Base-by-base conservation (phyloP, 768 basidiomycete species). In the Boletus eberwhitei region DNA sequence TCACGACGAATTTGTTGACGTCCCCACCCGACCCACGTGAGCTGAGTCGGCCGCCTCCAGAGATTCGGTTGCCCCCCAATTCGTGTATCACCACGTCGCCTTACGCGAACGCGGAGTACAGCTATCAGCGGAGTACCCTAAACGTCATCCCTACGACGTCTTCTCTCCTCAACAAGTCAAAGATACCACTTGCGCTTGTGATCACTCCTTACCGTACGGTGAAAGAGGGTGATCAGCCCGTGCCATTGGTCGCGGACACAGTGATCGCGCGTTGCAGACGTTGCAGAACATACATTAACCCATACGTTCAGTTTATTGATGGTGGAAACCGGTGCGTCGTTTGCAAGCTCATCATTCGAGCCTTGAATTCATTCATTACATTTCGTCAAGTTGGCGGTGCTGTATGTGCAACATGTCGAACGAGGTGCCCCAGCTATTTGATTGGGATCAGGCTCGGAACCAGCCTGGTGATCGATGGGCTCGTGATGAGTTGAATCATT, bases 321-420 rank as follows among this genome's bases (percentile, higher is more conserved):
- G 94, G 94, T 51, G 97, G 97, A 31, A 95, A 93, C 73, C 85
- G 93, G 82, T 87, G 59, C 57, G 79, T 74, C 51, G 54, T 29
- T 17, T 32, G 4, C 38, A 38, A 6, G n/a, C 35, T 46, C 16
- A 2, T 22, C 34, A 9, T 34, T 41, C 7, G 5, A 3, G 12
- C 6, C 35, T 34, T 49, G 34, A 47, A 53, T 53, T 57, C 34
- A 64, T 54, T n/a, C 32, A 4, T 39, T 2, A 2, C 31, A 4
- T 36, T 11, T 43, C 24, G 14, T 53, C 24, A 52, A 88, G 90
- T 59, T 99, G 97, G 97, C 90, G 97, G 69, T 99, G 97, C 72
- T 96, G 93, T 73, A 93, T 99, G 93, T 99, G 97, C 72, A 91
- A 88, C 64, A 86, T 98, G 81, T 90, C 92, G 39, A 99, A 98